Evolutionary conservation across 768 basidiomycete species (phyloP).

Genomic region (Cyathus striatus): DNA sequence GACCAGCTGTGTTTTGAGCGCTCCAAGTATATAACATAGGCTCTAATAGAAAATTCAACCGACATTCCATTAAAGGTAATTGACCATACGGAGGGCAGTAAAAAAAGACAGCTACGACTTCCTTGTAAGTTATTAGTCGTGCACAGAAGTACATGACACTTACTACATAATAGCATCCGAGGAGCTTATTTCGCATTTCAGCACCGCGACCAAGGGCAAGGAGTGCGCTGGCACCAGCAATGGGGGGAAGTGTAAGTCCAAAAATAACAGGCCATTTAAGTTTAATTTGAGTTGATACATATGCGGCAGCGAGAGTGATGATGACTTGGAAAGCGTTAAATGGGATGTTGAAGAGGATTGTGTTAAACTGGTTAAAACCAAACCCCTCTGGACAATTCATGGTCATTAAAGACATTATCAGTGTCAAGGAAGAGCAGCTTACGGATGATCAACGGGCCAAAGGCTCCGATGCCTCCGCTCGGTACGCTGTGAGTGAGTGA

Average conservation of each 20-base stretch:
- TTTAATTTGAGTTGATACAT: constrained; percentile 27
- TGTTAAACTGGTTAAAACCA: constrained; percentile 33
- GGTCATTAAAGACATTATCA: background rate
- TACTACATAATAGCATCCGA: constrained; percentile 35
- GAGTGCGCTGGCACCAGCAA: constrained; percentile 30
- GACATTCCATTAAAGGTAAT: background rate
- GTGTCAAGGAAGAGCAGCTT: constrained; percentile 1
- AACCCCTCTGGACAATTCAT: constrained; percentile 23
- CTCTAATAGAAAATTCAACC: constrained; percentile 13
- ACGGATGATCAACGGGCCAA: constrained; percentile 40
- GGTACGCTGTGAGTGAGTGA: constrained; percentile 18
- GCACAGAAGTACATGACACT: constrained; percentile 3
- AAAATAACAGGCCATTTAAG: constrained; percentile 36
- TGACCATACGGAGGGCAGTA: constrained; percentile 23
- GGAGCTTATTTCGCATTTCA: constrained; percentile 19
- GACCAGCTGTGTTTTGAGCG: constrained; percentile 34
- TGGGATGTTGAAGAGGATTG: constrained; percentile 46
- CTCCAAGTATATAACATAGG: constrained; percentile 38
- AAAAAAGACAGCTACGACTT: constrained; percentile 25
- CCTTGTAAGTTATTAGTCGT: background rate
- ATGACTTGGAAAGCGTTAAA: constrained; percentile 38
- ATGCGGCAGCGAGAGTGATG: constrained; percentile 28
- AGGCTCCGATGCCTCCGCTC: constrained; percentile 35
- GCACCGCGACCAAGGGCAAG: constrained; percentile 24
- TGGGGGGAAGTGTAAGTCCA: constrained; percentile 27